Conservation (phyloP, 768 basidiomycete species). For the Tylopilus rubrobrunneus region DNA sequence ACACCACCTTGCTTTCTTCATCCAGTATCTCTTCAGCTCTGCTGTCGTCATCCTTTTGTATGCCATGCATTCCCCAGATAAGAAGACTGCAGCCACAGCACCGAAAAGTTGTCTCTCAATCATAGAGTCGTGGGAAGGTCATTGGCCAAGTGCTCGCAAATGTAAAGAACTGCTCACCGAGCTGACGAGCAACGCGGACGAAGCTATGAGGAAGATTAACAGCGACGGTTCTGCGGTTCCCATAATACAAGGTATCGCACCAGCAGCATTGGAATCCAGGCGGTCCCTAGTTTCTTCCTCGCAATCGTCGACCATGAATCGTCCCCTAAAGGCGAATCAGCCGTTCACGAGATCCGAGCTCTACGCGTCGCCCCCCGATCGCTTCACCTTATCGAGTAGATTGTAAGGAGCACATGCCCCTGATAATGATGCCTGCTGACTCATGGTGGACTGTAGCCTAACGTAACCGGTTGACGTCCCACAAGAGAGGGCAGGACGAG, state of each 20-base stretch:
- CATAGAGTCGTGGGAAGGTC: slow-evolving; percentile 77
- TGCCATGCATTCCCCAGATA: slow-evolving; percentile 78
- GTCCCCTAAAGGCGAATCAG: slow-evolving; percentile 50
- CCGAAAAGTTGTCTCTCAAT: slow-evolving; percentile 66
- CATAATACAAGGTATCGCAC: slow-evolving; percentile 24
- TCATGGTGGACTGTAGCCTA: slow-evolving; percentile 39
- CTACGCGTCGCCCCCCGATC: slow-evolving; percentile 51
- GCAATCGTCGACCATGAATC: slow-evolving; percentile 44
- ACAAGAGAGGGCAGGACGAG: slow-evolving; percentile 70
- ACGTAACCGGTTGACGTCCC: slow-evolving; percentile 72
- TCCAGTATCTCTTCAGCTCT: slow-evolving; percentile 86
- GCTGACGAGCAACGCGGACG: slow-evolving; percentile 63
- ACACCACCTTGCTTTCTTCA: slow-evolving; percentile 85
- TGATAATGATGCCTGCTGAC: slow-evolving; percentile 13
- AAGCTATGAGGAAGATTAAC: slow-evolving; percentile 48
- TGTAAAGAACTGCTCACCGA: slow-evolving; percentile 79
- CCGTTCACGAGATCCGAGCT: slow-evolving; percentile 55
- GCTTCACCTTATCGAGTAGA: slow-evolving; percentile 66
- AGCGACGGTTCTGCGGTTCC: slow-evolving; percentile 22
- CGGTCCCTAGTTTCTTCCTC: slow-evolving; percentile 49
- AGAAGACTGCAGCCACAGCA: slow-evolving; percentile 59
- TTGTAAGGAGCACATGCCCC: slow-evolving; percentile 38
- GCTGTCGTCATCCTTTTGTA: slow-evolving; percentile 81
- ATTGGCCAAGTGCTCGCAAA: slow-evolving; percentile 86
- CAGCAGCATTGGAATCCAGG: slow-evolving; percentile 46